Percentiles rank a stretch among this genome's conserved stretches.
phyloP scores from a whole-genome alignment of 2,329 filamentous ascomycete species.

The Xylariales sp. region DNA sequence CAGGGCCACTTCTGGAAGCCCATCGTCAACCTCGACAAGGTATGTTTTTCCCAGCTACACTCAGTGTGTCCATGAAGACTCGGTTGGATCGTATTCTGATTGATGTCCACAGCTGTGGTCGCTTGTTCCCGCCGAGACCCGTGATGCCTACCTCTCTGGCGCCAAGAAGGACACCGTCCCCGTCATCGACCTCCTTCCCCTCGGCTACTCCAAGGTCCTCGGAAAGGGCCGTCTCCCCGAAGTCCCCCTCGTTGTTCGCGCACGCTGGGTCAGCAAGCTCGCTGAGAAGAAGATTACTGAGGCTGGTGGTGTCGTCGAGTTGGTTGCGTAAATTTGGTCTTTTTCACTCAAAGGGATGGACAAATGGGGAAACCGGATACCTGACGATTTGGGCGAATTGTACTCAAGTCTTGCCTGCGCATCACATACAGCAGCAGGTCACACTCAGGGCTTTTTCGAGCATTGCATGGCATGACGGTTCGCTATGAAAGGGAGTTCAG shows the following conservation, averaged over 20 bases:
- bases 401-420: slow-evolving; percentile 15
- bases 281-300: slow-evolving; percentile 99
- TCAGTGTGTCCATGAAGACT: no score
- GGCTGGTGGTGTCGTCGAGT: slow-evolving; percentile 91
- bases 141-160: slow-evolving; percentile 83
- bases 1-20: slow-evolving; percentile 98
- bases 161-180: slow-evolving; percentile 85
- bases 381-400: slow-evolving; percentile 19
- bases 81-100: no score
- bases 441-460: slow-evolving; percentile 18
- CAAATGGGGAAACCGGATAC: slow-evolving; percentile 15
- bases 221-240: slow-evolving; percentile 96
- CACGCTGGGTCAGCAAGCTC: slow-evolving; percentile 91
- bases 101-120: slow-evolving; percentile 87
- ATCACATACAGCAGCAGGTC: slow-evolving; percentile 8
- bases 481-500: slow-evolving; percentile 22
- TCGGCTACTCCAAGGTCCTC: slow-evolving; percentile 98
- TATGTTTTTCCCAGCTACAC: no score
- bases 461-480: slow-evolving; percentile 22
- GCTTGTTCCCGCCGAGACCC: slow-evolving; percentile 87
- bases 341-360: slow-evolving; percentile 3
- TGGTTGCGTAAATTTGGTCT: slow-evolving; percentile 68
- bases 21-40: slow-evolving; percentile 98
- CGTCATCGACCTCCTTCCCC: slow-evolving; percentile 93
- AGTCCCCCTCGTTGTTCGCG: slow-evolving; percentile 90